These are phyloP conservation scores for Colletotrichum acutatum DNA, from an alignment of 2,329 filamentous ascomycete species.

Conservation along the genomic window DNA sequence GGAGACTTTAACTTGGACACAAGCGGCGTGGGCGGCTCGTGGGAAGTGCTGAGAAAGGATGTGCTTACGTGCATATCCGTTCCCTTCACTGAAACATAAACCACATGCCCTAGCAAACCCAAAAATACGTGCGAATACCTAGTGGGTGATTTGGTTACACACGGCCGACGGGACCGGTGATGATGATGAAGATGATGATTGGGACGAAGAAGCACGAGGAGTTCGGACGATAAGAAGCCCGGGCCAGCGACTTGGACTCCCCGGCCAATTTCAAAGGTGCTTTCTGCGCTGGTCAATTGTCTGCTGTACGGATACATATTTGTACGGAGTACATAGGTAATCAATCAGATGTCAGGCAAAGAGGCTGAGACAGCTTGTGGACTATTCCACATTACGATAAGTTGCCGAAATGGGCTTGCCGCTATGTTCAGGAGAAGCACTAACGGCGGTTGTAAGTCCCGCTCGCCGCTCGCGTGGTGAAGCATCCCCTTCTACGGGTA, in stretches of 20 bases:
- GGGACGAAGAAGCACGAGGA: not conserved
- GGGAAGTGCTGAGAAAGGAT: not conserved
- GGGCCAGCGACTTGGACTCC: not conserved
- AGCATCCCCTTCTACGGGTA: not conserved
- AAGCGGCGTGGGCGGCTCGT: not conserved
- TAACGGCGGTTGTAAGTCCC: not conserved
- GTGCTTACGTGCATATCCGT: not conserved
- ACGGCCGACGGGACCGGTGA: not conserved
- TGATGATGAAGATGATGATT: not conserved
- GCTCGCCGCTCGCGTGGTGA: too few species aligned
- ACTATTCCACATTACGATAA: not conserved
- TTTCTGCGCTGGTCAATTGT: not conserved
- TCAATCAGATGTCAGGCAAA: not conserved
- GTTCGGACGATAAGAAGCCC: not conserved
- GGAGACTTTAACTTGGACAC: not conserved
- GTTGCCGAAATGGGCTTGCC: not conserved
- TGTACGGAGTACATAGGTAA: too few species aligned
- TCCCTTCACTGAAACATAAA: not conserved
- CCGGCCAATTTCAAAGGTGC: not conserved
- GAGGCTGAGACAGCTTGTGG: not conserved
- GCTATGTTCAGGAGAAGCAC: not conserved
- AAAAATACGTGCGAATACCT: not conserved
- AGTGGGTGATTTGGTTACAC: not conserved
- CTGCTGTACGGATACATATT: not conserved
- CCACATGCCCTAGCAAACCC: not conserved